phyloP scores from a whole-genome alignment of 352 stramenopile genomes.

The Phytophthora fragariaefolia region DNA sequence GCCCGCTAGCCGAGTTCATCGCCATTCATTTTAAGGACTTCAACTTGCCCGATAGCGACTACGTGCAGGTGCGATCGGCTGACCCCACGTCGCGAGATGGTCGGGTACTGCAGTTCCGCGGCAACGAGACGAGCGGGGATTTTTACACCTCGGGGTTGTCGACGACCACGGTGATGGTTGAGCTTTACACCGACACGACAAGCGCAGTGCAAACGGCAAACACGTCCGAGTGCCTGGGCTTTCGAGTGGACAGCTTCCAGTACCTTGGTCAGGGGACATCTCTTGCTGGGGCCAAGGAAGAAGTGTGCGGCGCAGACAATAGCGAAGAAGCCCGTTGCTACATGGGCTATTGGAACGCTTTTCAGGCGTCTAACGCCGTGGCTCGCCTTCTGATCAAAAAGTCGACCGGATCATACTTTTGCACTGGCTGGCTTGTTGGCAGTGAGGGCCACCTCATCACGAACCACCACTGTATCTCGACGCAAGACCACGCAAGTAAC shows the following conservation, averaged over 20 bases:
- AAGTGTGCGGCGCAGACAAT: slow-evolving; percentile 69
- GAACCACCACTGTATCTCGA: slow-evolving; percentile 83
- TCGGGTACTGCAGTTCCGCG: slow-evolving; percentile 41
- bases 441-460: slow-evolving; percentile 77
- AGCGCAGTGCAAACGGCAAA: slow-evolving; percentile 27
- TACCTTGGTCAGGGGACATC: slow-evolving; percentile 39
- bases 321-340: slow-evolving; percentile 71
- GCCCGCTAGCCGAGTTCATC: slow-evolving; percentile 61
- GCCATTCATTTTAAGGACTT: slow-evolving; percentile 71
- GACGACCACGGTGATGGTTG: slow-evolving; percentile 49
- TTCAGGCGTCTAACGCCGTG: slow-evolving; percentile 46
- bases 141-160: slow-evolving; percentile 54
- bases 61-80: slow-evolving; percentile 50
- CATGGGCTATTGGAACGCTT: slow-evolving; percentile 18
- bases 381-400: slow-evolving; percentile 75
- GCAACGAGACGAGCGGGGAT: slow-evolving; percentile 29
- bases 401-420: slow-evolving; percentile 57
- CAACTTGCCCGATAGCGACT: slow-evolving; percentile 65
- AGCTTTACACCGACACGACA: slow-evolving; percentile 50
- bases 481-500: slow-evolving; percentile 48
- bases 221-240: slow-evolving; percentile 46
- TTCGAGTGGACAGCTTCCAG: slow-evolving; percentile 58
- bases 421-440: slow-evolving; percentile 79
- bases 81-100: slow-evolving; percentile 36
- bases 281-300: slow-evolving; percentile 45